These are phyloP conservation scores for Hericium coralloides DNA, from an alignment of 768 basidiomycete species.

Conservation along the genomic window DNA sequence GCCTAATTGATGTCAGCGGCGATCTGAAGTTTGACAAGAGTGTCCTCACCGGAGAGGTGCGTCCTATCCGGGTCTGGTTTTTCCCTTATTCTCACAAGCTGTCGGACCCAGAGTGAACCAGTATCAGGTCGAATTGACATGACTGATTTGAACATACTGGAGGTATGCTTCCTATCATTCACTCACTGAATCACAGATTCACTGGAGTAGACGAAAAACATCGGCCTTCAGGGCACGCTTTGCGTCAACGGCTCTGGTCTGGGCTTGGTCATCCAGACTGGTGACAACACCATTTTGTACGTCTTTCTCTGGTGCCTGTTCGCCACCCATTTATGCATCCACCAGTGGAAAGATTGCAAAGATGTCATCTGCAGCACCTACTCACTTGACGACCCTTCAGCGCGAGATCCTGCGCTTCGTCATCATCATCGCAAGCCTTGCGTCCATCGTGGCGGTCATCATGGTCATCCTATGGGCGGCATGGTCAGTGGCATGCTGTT, in stretches of 20 bases:
- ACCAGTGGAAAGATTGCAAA: constrained; percentile 31
- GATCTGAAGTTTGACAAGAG: constrained; percentile 57
- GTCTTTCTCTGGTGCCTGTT: constrained; percentile 16
- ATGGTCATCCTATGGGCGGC: constrained; percentile 41
- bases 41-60: constrained; percentile 56
- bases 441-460: constrained; percentile 31
- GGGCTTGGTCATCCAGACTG: constrained; percentile 40
- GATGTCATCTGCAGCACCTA: constrained; percentile 21
- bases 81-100: constrained; percentile 9
- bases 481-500: constrained; percentile 21
- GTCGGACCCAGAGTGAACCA: constrained; percentile 8
- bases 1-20: constrained; percentile 46
- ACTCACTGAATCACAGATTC: constrained; percentile 17
- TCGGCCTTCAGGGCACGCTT: constrained; percentile 49
- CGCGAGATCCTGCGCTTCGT: constrained; percentile 48
- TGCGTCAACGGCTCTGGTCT: constrained; percentile 40
- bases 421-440: constrained; percentile 38
- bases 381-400: constrained; percentile 39
- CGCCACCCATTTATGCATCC: background rate
- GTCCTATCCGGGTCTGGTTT: constrained; percentile 22
- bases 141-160: constrained; percentile 23
- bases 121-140: constrained; percentile 15
- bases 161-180: constrained; percentile 4
- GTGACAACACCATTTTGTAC: constrained; percentile 42
- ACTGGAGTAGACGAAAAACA: constrained; percentile 39